A percentile compares a stretch with the other conserved stretches of the same genome.
Conservation (phyloP, 495 filamentous ascomycete species). For the Friedmanniomyces endolithicus region DNA sequence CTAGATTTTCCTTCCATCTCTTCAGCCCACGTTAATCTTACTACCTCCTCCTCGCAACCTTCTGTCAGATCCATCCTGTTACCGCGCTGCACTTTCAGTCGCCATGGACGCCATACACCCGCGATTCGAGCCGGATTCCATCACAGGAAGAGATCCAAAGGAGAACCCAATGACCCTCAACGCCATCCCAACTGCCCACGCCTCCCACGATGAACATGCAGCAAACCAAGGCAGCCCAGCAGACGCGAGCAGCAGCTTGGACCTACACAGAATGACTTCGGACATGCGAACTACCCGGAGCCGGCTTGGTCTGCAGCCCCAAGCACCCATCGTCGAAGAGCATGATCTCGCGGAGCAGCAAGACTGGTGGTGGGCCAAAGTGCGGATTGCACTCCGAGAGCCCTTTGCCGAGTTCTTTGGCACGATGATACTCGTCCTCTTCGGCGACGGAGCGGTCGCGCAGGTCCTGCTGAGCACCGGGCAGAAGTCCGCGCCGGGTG, state of each 20-base stretch:
- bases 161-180: slow-evolving; percentile 5
- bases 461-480: slow-evolving; percentile 18
- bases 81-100: no score
- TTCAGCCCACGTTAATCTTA: no score
- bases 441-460: slow-evolving; percentile 20
- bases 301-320: slow-evolving; percentile 18
- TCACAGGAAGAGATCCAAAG: background rate
- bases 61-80: no score
- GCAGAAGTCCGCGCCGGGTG: slow-evolving; percentile 13
- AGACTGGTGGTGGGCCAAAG: slow-evolving; percentile 35
- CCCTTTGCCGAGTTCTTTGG: slow-evolving; percentile 54
- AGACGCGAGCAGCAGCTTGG: background rate
- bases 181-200: background rate
- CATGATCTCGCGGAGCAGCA: slow-evolving; percentile 9
- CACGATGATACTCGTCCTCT: slow-evolving; percentile 40
- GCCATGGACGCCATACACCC: no score
- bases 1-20: no score
- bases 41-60: no score
- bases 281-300: slow-evolving; percentile 3
- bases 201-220: slow-evolving; percentile 5
- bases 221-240: background rate
- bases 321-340: slow-evolving; percentile 17
- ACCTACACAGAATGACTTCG: slow-evolving; percentile 3
- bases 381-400: slow-evolving; percentile 37
- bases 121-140: background rate